Evolutionary conservation across 352 stramenopile genomes (phyloP), one percentile per base, ranked within the genome.

Genomic region (Phytophthora pseudosyringae): DNA sequence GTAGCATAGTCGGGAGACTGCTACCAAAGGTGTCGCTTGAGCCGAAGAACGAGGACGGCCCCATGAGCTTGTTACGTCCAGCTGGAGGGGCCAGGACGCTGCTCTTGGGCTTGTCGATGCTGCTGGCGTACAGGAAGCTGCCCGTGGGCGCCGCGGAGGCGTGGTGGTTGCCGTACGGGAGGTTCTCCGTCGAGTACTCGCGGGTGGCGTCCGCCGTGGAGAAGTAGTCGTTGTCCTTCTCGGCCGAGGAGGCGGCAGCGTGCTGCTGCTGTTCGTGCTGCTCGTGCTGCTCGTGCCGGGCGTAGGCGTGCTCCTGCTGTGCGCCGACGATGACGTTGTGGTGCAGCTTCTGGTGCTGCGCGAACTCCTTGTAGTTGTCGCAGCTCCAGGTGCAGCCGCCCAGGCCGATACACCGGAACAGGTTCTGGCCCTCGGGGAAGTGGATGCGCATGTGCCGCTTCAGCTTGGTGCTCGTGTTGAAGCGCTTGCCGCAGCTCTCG

Each of bases 391-490:
- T 59, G 61, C 84, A 93, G 53, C 72, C 59, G n/a, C n/a, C n/a
- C 5, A 74, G 65, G 18, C 65, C 75, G 8, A 86, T 76, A 73
- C 86, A 94, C 16, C 72, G 83, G 66, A 94, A 94, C 40, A 92
- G 58, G 48, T 90, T 87, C 36, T 89, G 74, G 4, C 80, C 86
- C 10, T 94, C 81, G 1, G 86, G 86, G 57, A 91, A 95, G 62
- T 96, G 88, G 63, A 92, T 91, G 54, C 86, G 86, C 84, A 94
- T 92, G 71, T 96, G 88, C 15, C 88, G 76, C 73, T 94, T 93
- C 43, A 96, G 77, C 70, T 96, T 96, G n/a, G 86, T 94, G 70
- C 85, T 94, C 28, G 86, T 96, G 68, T 93, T 94, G 60, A 96
- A 96, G 36, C 81, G 77, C 67, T 96, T 96, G 64, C 78, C 82